These are phyloP conservation scores for Crucihimalaya himalaica DNA, from an alignment of 345 rosid species.

Conservation along the genomic window DNA sequence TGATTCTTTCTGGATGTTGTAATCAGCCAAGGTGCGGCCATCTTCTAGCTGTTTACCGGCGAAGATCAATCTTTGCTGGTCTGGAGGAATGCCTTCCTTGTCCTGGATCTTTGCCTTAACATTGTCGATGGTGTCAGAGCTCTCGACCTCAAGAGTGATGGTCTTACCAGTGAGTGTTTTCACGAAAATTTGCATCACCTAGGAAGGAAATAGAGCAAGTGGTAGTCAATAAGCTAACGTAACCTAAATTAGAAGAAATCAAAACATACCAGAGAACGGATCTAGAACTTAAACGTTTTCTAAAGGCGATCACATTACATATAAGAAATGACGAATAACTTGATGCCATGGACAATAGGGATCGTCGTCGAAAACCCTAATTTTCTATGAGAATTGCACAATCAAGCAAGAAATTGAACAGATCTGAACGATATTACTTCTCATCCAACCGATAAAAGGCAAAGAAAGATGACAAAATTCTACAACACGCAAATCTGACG, in stretches of 20 bases:
- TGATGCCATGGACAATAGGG: too few species aligned
- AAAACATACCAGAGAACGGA: neutral
- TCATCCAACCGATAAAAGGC: too few species aligned
- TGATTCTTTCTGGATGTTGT: neutral
- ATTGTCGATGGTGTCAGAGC: neutral
- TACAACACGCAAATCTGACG: neutral
- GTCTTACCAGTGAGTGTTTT: neutral
- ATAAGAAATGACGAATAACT: too few species aligned
- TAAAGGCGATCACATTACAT: too few species aligned
- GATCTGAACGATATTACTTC: neutral
- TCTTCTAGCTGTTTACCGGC: neutral
- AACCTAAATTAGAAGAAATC: neutral
- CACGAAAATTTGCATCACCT: neutral
- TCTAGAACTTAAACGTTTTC: too few species aligned
- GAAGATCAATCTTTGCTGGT: neutral
- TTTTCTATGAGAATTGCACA: too few species aligned
- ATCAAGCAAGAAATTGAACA: neutral
- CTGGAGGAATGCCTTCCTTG: neutral
- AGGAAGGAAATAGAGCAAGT: neutral
- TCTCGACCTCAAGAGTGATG: neutral
- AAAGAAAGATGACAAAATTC: neutral
- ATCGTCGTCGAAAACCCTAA: neutral
- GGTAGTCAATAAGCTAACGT: neutral
- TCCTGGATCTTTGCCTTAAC: neutral
- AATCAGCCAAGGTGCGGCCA: neutral